phyloP scores from a whole-genome alignment of 2,329 filamentous ascomycete genomes.

The Arthrobotrys iridis region DNA sequence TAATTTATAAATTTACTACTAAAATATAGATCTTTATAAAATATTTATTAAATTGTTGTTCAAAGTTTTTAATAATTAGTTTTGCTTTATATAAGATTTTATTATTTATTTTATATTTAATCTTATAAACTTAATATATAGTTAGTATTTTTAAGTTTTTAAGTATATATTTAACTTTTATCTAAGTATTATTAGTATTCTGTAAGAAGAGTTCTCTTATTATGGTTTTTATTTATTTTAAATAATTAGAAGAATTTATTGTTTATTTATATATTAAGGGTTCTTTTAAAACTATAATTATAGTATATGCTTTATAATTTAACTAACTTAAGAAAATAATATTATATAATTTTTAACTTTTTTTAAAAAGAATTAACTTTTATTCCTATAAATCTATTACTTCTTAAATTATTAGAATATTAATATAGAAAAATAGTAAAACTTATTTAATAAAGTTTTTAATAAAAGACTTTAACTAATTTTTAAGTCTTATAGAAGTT shows the following conservation, averaged over 20 bases:
- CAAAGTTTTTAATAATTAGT: neutral
- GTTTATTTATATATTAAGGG: too few species aligned
- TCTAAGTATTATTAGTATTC: neutral
- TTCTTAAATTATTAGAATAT: too few species aligned
- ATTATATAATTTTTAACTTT: too few species aligned
- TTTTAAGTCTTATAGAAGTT: too few species aligned
- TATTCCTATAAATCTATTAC: too few species aligned
- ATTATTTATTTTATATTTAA: neutral
- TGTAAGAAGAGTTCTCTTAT: neutral
- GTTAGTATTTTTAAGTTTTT: neutral
- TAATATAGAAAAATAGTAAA: neutral
- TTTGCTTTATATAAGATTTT: neutral
- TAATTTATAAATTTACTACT: neutral
- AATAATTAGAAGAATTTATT: too few species aligned
- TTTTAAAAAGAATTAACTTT: too few species aligned
- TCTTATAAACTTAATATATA: neutral
- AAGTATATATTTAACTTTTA: neutral
- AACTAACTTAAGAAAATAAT: too few species aligned
- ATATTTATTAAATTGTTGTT: neutral
- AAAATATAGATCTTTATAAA: neutral
- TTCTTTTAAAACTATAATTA: too few species aligned
- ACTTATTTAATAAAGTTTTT: too few species aligned
- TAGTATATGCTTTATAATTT: too few species aligned
- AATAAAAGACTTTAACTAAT: too few species aligned
- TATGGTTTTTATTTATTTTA: neutral